phyloP scores from a whole-genome alignment of 371 early-diverging fungal genomes.

The Nematocida ausubeli region DNA sequence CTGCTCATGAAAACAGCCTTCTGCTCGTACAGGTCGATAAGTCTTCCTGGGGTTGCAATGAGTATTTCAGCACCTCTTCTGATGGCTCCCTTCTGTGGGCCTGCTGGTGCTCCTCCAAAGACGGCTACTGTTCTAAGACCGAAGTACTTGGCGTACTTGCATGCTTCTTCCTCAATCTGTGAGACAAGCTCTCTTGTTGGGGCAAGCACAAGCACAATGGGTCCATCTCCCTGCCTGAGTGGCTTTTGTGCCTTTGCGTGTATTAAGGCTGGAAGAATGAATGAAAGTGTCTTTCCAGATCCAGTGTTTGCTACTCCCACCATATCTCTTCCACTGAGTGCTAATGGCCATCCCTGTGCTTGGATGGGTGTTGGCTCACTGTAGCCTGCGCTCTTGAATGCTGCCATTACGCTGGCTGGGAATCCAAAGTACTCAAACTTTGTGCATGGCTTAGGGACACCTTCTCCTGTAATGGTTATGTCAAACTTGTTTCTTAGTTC shows the following conservation, averaged over 20 bases:
- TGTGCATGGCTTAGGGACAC: conserved; percentile 72
- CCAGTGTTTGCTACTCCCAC: conserved; percentile 97
- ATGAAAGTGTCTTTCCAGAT: conserved; percentile 93
- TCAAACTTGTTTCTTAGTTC: conserved; percentile 69
- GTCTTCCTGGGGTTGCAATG: conserved; percentile 96
- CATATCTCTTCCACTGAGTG: conserved; percentile 88
- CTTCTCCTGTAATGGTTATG: conserved; percentile 70
- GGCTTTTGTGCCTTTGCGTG: conserved; percentile 92
- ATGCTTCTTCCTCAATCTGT: conserved; percentile 67
- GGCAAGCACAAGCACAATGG: conserved; percentile 87
- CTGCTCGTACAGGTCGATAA: conserved; percentile 81
- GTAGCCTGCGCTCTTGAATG: conserved; percentile 78
- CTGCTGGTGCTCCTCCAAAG: conserved; percentile 90
- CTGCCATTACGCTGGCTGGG: conserved; percentile 76
- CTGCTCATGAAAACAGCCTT: conserved; percentile 79
- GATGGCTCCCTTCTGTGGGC: conserved; percentile 85
- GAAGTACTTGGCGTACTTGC: conserved; percentile 69
- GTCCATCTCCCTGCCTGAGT: conserved; percentile 87
- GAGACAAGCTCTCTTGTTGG: conserved; percentile 96
- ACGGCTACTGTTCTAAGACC: conserved; percentile 83
- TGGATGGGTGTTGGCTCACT: conserved; percentile 88
- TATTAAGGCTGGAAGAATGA: conserved; percentile 87
- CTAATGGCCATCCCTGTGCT: conserved; percentile 98
- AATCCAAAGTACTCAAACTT: conserved; percentile 74
- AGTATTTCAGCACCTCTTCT: conserved; percentile 85